These are phyloP conservation scores for Musa balbisiana DNA, from an alignment of 202 grass and related monocot genomes.

Conservation along the genomic window DNA sequence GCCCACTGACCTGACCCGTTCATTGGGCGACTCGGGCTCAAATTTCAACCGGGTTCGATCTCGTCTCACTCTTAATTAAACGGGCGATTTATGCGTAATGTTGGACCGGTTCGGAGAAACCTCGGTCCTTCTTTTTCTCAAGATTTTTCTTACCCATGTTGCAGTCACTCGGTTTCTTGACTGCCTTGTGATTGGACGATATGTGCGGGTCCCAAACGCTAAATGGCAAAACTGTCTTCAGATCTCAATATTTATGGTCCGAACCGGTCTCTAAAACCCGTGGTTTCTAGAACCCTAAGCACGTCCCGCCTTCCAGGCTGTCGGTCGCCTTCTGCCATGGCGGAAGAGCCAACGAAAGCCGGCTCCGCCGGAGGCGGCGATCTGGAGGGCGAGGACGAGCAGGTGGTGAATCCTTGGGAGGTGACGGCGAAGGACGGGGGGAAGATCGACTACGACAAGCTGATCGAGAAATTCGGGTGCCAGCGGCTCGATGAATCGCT, in stretches of 20 bases:
- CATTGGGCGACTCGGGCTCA: no score
- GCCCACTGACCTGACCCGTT: no score
- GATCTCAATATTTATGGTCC: background rate
- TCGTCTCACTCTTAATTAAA: no score
- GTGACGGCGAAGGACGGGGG: slow-evolving; percentile 67
- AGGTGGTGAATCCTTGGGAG: slow-evolving; percentile 94
- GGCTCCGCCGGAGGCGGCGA: slow-evolving; percentile 7
- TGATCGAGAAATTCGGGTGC: slow-evolving; percentile 87
- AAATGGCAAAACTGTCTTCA: no score
- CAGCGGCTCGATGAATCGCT: slow-evolving; percentile 54
- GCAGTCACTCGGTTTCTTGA: no score
- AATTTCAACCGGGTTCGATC: no score
- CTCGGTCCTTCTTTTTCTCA: no score
- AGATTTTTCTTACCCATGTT: no score
- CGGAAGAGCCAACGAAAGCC: slow-evolving; percentile 1
- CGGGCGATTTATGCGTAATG: no score
- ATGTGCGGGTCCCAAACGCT: no score
- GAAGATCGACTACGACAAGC: slow-evolving; percentile 90
- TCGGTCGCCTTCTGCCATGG: slow-evolving; percentile 16
- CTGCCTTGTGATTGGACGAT: no score
- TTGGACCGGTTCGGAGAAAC: no score
- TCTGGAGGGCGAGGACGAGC: slow-evolving; percentile 33
- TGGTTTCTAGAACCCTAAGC: background rate
- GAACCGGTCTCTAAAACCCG: background rate
- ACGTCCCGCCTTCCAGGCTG: background rate